Evolutionary conservation across 2,329 filamentous ascomycete species (phyloP).

Genomic region (Colletotrichum noveboracense): DNA sequence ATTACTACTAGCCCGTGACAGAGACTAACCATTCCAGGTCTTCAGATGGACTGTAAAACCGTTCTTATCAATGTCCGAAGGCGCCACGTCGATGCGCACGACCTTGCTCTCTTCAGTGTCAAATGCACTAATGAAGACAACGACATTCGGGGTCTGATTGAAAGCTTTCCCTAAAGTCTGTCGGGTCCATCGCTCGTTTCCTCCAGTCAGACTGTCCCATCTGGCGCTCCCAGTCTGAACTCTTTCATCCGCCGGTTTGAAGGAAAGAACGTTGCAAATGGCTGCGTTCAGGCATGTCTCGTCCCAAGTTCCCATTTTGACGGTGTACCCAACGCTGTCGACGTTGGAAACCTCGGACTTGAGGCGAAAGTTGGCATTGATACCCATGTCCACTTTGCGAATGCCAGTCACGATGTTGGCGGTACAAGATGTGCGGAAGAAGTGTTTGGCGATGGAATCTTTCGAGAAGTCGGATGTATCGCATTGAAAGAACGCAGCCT

Average conservation of each 20-base stretch:
- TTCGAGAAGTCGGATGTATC: not conserved
- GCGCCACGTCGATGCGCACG: not conserved
- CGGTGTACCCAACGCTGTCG: accelerated
- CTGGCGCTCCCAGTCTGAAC: not conserved
- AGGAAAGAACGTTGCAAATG: not conserved
- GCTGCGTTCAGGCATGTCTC: not conserved
- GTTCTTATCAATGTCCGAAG: not conserved
- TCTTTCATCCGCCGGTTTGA: not conserved
- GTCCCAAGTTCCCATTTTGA: not conserved
- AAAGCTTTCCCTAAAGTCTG: not conserved
- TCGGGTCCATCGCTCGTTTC: not conserved
- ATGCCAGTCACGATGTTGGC: not conserved
- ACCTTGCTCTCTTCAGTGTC: not conserved
- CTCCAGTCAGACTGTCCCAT: not conserved
- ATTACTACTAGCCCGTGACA: no score
- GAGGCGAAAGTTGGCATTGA: not conserved
- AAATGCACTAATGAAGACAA: not conserved
- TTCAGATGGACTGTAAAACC: not conserved
- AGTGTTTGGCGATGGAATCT: accelerated
- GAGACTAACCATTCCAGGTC: not conserved
- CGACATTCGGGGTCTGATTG: not conserved
- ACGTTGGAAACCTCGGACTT: not conserved
- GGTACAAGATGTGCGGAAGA: not conserved
- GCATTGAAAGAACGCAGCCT: not conserved
- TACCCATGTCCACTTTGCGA: not conserved